phyloP scores from a whole-genome alignment of 2,329 filamentous ascomycete genomes.

The Alternaria sp. region DNA sequence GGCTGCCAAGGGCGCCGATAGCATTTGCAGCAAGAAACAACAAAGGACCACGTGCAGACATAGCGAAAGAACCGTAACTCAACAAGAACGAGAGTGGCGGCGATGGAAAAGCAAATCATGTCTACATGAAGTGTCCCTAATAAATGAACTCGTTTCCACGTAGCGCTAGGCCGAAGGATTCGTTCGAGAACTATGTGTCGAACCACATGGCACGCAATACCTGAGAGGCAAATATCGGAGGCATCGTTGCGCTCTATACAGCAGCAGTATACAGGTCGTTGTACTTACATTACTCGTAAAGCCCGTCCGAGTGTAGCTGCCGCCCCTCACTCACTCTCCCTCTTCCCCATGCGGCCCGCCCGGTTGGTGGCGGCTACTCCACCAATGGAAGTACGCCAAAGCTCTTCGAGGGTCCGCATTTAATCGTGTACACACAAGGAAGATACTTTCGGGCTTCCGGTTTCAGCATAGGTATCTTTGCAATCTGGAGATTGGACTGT shows the following conservation, averaged over 20 bases:
- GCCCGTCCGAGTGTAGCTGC: background rate
- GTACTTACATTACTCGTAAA: conserved; percentile 2
- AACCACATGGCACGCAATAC: background rate
- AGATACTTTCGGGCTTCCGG: background rate
- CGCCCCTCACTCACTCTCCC: background rate
- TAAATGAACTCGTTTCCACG: background rate
- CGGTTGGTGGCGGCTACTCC: background rate
- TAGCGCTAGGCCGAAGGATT: background rate
- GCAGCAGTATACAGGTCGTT: background rate
- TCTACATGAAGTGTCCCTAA: background rate
- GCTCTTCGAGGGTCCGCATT: background rate
- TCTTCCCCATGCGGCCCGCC: background rate
- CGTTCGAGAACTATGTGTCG: background rate
- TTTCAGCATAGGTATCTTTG: background rate
- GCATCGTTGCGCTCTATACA: background rate
- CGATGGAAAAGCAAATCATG: background rate
- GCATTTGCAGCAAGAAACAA: conserved; percentile 10
- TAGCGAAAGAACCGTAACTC: background rate
- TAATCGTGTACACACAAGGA: background rate
- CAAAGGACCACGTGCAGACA: conserved; percentile 7
- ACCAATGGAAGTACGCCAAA: background rate
- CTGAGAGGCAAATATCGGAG: background rate
- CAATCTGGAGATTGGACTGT: background rate
- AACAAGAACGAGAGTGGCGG: background rate
- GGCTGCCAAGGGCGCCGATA: conserved; percentile 8